Evolutionary conservation across 2,329 filamentous ascomycete genomes (phyloP).

Genomic region (Fusarium verrucosum): DNA sequence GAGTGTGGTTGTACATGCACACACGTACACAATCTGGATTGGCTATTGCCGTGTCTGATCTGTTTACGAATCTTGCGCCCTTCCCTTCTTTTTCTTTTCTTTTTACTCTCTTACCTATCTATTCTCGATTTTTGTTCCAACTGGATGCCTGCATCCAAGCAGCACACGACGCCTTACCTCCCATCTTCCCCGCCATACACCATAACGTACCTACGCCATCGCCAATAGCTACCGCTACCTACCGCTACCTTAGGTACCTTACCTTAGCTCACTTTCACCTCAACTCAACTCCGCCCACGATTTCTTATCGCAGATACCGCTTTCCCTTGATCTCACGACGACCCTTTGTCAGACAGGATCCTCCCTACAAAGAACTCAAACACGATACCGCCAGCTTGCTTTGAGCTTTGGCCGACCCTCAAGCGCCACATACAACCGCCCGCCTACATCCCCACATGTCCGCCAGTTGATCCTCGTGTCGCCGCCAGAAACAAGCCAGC

Average conservation of each 20-base stretch:
- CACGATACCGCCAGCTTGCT: constrained; percentile 17
- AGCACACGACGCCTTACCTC: constrained; percentile 37
- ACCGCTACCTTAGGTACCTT: constrained; percentile 27
- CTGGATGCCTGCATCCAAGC: constrained; percentile 32
- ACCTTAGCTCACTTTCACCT: constrained; percentile 28
- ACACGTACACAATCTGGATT: constrained; percentile 26
- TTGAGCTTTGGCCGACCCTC: constrained; percentile 30
- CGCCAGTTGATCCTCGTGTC: constrained; percentile 44
- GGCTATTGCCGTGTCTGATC: constrained; percentile 22
- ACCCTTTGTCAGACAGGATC: constrained; percentile 9
- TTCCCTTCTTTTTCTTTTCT: neutral
- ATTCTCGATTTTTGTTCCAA: constrained; percentile 25
- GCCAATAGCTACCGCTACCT: constrained; percentile 17
- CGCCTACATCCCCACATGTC: constrained; percentile 44
- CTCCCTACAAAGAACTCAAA: constrained; percentile 10
- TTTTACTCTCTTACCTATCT: constrained; percentile 6
- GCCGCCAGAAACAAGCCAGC: constrained; percentile 41
- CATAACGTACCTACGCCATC: constrained; percentile 29
- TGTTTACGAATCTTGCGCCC: constrained; percentile 19
- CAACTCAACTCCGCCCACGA: constrained; percentile 35
- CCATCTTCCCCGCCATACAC: constrained; percentile 30
- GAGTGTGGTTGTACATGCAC: constrained; percentile 22
- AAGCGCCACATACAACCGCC: constrained; percentile 42
- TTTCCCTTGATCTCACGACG: constrained; percentile 8
- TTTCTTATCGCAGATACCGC: constrained; percentile 27